phyloP scores from a whole-genome alignment of 2,329 filamentous ascomycete species.

The Graphium sp. region DNA sequence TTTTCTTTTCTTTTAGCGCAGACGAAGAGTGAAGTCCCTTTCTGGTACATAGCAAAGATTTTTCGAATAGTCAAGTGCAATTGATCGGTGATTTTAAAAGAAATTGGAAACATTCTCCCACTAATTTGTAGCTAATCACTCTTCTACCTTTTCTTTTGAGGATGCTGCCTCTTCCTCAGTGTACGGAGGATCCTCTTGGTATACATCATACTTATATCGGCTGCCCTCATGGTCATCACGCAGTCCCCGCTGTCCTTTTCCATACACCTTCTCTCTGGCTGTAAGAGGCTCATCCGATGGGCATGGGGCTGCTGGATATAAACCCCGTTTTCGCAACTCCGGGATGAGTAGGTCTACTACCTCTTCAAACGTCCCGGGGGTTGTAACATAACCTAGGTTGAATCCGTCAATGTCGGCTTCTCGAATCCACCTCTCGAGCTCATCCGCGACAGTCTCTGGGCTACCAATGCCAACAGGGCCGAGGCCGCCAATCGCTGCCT shows the following conservation, averaged over 20 bases:
- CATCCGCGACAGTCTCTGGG: conserved; percentile 23
- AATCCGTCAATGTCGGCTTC: conserved; percentile 24
- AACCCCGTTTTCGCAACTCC: conserved; percentile 11
- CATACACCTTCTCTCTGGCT: conserved; percentile 44
- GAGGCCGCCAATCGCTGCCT: conserved; percentile 21
- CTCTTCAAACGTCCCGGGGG: conserved; percentile 18
- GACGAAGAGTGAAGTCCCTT: too few relatives aligned
- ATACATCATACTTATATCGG: conserved; percentile 44
- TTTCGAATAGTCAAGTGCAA: too few relatives aligned
- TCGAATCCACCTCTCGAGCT: conserved; percentile 23
- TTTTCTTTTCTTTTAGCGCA: too few relatives aligned
- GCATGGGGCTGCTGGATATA: conserved; percentile 13
- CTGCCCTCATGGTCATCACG: conserved; percentile 41
- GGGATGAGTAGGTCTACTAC: conserved; percentile 14
- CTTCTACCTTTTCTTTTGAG: too few relatives aligned
- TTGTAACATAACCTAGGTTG: conserved; percentile 23
- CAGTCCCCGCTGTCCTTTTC: conserved; percentile 36
- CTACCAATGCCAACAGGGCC: conserved; percentile 18
- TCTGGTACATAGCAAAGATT: too few relatives aligned
- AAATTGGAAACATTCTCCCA: too few relatives aligned
- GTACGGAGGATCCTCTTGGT: conserved; percentile 38
- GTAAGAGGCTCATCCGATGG: conserved; percentile 21
- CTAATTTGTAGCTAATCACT: too few relatives aligned
- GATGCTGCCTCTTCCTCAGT: too few relatives aligned
- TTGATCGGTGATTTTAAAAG: too few relatives aligned